These are phyloP conservation scores for Aspergillus bridgeri DNA, from an alignment of 495 filamentous ascomycete genomes.

Conservation along the genomic window DNA sequence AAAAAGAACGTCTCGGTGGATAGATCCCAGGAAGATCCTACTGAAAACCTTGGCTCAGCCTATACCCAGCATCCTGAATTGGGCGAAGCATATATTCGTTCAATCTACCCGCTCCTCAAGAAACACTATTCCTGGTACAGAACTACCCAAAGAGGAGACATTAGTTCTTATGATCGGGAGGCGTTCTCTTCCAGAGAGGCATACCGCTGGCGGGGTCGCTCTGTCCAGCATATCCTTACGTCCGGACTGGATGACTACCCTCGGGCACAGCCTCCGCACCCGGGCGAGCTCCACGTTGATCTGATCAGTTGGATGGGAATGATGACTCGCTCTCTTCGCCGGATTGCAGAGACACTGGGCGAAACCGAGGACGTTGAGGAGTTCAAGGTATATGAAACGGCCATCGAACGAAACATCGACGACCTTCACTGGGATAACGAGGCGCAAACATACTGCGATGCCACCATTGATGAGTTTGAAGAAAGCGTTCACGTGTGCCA, in stretches of 20 bases:
- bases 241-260: slow-evolving; percentile 97
- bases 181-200: slow-evolving; percentile 83
- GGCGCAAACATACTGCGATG: slow-evolving; percentile 84
- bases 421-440: slow-evolving; percentile 88
- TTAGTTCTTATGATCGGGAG: slow-evolving; percentile 85
- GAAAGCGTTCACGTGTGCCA: slow-evolving; percentile 89
- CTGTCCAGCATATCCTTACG: slow-evolving; percentile 78
- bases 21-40: slow-evolving; percentile 22
- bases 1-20: slow-evolving; percentile 29
- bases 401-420: slow-evolving; percentile 83
- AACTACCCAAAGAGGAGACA: slow-evolving; percentile 83
- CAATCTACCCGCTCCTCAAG: slow-evolving; percentile 87
- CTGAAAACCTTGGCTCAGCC: slow-evolving; percentile 46
- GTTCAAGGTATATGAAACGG: slow-evolving; percentile 68
- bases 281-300: slow-evolving; percentile 94
- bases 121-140: slow-evolving; percentile 94
- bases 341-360: slow-evolving; percentile 69
- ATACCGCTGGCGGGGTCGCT: slow-evolving; percentile 95
- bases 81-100: slow-evolving; percentile 69
- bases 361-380: slow-evolving; percentile 70
- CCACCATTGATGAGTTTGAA: slow-evolving; percentile 92
- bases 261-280: slow-evolving; percentile 91
- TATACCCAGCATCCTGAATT: slow-evolving; percentile 64
- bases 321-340: slow-evolving; percentile 77
- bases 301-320: slow-evolving; percentile 95